phyloP scores from a whole-genome alignment of 306 rosid genomes.

The Sophora flavescens region DNA sequence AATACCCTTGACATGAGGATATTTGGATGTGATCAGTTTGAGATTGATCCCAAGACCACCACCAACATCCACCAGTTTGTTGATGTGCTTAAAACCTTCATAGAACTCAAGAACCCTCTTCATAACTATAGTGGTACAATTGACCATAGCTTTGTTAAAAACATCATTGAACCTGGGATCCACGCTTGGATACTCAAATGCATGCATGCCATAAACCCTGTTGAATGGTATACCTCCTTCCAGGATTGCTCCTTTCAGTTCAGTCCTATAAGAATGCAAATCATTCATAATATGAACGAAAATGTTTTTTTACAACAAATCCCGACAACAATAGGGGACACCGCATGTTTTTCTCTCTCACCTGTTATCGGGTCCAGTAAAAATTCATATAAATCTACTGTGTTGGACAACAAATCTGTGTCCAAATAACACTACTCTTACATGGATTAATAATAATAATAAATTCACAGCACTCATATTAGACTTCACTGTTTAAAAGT shows the following conservation, averaged over 20 bases:
- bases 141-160: slow-evolving; percentile 63
- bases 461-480: too few species aligned
- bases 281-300: background rate
- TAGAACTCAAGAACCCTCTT: slow-evolving; percentile 54
- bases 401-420: too few species aligned
- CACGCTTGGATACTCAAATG: slow-evolving; percentile 49
- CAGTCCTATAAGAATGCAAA: slow-evolving; percentile 46
- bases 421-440: too few species aligned
- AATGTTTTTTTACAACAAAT: too few species aligned
- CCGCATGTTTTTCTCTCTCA: too few species aligned
- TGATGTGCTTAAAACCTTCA: slow-evolving; percentile 53
- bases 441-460: too few species aligned
- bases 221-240: slow-evolving; percentile 66
- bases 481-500: too few species aligned
- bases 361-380: too few species aligned
- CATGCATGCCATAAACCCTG: slow-evolving; percentile 53
- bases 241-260: slow-evolving; percentile 55
- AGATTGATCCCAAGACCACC: slow-evolving; percentile 68
- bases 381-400: too few species aligned
- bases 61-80: slow-evolving; percentile 67
- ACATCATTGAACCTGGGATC: slow-evolving; percentile 53
- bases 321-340: too few species aligned
- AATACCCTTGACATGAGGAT: slow-evolving; percentile 53
- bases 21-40: slow-evolving; percentile 56
- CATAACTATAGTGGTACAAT: slow-evolving; percentile 32